A percentile compares a stretch with the other conserved stretches of the same genome.
phyloP scores from a whole-genome alignment of 2,329 filamentous ascomycete species.

The Thielaviopsis musarum region DNA sequence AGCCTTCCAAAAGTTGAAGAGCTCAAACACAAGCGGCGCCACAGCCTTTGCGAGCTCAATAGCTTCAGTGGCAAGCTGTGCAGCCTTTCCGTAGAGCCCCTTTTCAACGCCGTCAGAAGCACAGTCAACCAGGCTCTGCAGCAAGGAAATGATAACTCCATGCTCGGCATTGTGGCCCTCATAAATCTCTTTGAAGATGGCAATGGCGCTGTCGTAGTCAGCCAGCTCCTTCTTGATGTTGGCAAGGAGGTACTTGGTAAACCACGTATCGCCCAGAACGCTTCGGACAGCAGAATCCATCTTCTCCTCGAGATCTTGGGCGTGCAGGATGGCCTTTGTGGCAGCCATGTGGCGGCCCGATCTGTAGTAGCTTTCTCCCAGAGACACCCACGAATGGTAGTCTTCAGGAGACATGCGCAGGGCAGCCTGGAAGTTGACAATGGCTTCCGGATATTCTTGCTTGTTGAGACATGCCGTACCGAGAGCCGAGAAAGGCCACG shows the following conservation, averaged over 20 bases:
- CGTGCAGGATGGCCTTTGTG: constrained; percentile 75
- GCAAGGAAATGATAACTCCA: constrained; percentile 70
- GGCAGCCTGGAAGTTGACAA: constrained; percentile 82
- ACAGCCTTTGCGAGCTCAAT: constrained; percentile 51
- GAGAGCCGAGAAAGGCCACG: constrained; percentile 89
- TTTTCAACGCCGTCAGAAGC: constrained; percentile 62
- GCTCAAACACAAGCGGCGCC: constrained; percentile 41
- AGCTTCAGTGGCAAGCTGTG: constrained; percentile 50
- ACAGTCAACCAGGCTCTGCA: constrained; percentile 77
- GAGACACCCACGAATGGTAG: constrained; percentile 89
- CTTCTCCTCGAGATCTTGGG: constrained; percentile 51
- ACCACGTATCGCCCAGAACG: constrained; percentile 59
- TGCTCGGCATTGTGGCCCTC: constrained; percentile 53
- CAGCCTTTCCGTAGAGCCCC: constrained; percentile 72
- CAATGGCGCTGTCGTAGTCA: constrained; percentile 71
- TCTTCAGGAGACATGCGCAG: constrained; percentile 69
- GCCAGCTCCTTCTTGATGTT: constrained; percentile 87
- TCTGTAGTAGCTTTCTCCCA: constrained; percentile 94
- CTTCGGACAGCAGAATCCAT: constrained; percentile 27
- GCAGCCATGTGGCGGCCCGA: constrained; percentile 90
- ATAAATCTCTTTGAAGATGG: constrained; percentile 60
- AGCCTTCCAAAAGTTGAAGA: constrained; percentile 92
- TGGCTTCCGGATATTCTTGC: constrained; percentile 74
- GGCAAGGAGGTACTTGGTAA: constrained; percentile 88
- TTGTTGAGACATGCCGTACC: constrained; percentile 91